Conservation (phyloP, 306 rosid genomes). For the Echinosophora koreensis region DNA sequence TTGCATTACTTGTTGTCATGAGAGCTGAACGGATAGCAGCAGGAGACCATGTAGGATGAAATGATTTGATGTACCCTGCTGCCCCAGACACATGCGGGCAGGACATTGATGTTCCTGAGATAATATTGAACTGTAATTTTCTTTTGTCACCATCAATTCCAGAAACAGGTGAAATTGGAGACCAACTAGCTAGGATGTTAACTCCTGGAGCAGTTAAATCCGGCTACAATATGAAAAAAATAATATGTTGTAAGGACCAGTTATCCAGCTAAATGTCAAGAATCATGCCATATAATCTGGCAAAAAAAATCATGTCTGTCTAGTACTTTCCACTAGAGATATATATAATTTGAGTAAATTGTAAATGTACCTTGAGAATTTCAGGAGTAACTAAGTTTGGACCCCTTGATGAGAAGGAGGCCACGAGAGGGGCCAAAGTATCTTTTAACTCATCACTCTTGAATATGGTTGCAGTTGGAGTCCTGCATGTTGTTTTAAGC, state of each 20-base stretch:
- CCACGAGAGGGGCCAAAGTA: slow-evolving; percentile 34
- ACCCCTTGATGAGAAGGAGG: slow-evolving; percentile 50
- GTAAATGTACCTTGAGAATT: slow-evolving; percentile 48
- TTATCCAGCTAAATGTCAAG: no score
- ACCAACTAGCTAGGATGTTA: slow-evolving; percentile 10
- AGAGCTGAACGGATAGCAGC: no score
- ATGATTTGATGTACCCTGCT: no score
- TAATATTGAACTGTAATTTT: background rate
- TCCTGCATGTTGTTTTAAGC: slow-evolving; percentile 17
- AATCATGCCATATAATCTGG: no score
- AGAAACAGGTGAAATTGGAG: slow-evolving; percentile 36
- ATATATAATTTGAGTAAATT: background rate
- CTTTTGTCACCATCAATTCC: slow-evolving; percentile 31
- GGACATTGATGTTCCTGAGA: no score
- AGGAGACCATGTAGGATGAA: no score
- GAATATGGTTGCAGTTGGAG: slow-evolving; percentile 45
- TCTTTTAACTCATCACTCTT: slow-evolving; percentile 40
- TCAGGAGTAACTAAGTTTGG: slow-evolving; percentile 42
- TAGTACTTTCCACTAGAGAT: no score
- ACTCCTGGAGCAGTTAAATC: no score
- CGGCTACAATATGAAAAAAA: slow-evolving; percentile 51
- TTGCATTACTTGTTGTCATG: slow-evolving; percentile 29
- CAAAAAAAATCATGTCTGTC: no score
- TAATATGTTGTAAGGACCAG: no score
- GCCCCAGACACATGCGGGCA: no score